Evolutionary conservation across 495 filamentous ascomycete species (phyloP).

Genomic region (Penicillium ochrochloron): DNA sequence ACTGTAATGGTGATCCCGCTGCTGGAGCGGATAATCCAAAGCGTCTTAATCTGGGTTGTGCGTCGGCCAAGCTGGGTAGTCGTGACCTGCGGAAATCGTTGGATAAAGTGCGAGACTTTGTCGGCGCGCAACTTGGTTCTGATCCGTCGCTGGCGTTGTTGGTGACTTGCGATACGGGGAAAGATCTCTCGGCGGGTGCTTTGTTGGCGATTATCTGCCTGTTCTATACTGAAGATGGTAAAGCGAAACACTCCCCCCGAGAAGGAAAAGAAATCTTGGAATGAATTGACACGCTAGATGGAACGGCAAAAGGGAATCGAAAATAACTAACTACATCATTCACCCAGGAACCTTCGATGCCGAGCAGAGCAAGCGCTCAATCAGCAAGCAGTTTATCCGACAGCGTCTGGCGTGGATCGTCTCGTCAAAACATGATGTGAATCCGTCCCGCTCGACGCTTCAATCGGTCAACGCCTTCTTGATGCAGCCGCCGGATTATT

Average conservation of each 20-base stretch:
- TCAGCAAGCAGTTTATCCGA: constrained; percentile 78
- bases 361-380: constrained; percentile 35
- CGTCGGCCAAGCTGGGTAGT: constrained; percentile 71
- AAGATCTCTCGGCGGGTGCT: constrained; percentile 67
- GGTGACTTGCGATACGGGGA: constrained; percentile 64
- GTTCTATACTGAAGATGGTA: constrained; percentile 63
- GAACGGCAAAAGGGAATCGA: constrained; percentile 24
- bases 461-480: constrained; percentile 88
- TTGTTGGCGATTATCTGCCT: constrained; percentile 66
- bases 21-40: constrained; percentile 37
- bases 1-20: constrained; percentile 45
- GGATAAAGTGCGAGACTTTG: constrained; percentile 55
- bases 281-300: constrained; percentile 31
- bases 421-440: constrained; percentile 70
- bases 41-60: constrained; percentile 66
- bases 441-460: constrained; percentile 78
- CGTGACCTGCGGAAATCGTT: constrained; percentile 72
- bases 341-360: constrained; percentile 37
- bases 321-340: constrained; percentile 21
- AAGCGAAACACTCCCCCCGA: not conserved
- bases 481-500: constrained; percentile 59
- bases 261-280: not conserved
- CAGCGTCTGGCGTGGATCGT: constrained; percentile 79
- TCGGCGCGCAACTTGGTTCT: constrained; percentile 34
- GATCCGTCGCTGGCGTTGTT: constrained; percentile 48